Percentiles rank a stretch among this genome's conserved stretches.
These are phyloP conservation scores for Larix sibirica DNA, from an alignment of 83 land plant genomes.

Conservation along the genomic window DNA sequence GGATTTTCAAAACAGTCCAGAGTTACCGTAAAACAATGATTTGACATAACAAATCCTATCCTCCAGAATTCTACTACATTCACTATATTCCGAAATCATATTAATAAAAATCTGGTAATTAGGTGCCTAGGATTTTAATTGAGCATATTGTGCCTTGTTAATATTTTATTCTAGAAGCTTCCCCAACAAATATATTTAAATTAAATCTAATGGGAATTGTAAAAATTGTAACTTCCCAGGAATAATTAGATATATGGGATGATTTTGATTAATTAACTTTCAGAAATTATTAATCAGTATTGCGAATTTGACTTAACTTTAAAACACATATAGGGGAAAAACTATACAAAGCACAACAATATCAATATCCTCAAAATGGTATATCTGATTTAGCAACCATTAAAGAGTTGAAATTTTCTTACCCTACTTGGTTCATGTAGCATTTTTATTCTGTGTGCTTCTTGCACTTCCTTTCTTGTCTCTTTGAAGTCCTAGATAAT, in stretches of 20 bases:
- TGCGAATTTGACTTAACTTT: background rate
- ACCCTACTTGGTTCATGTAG: conserved; percentile 82
- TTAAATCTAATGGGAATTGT: background rate
- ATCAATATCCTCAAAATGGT: background rate
- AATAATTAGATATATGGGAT: background rate
- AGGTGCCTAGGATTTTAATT: background rate
- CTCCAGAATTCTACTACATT: no score
- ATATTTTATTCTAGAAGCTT: background rate
- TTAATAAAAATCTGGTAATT: no score
- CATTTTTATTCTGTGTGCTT: conserved; percentile 79
- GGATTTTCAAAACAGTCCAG: no score
- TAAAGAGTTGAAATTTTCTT: conserved; percentile 5
- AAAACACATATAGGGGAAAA: background rate
- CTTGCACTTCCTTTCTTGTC: conserved; percentile 69
- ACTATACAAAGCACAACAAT: background rate
- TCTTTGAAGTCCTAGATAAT: conserved; percentile 61
- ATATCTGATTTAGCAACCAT: background rate
- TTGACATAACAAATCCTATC: no score
- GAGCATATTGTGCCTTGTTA: background rate
- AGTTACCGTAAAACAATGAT: no score
- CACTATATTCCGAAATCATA: no score
- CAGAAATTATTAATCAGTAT: background rate
- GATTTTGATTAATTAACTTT: background rate
- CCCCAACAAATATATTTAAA: background rate
- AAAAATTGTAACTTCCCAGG: background rate